Evolutionary conservation across 441 rosid genomes (phyloP), one percentile per base, ranked within the genome.

Genomic region (Geranium incanum): DNA sequence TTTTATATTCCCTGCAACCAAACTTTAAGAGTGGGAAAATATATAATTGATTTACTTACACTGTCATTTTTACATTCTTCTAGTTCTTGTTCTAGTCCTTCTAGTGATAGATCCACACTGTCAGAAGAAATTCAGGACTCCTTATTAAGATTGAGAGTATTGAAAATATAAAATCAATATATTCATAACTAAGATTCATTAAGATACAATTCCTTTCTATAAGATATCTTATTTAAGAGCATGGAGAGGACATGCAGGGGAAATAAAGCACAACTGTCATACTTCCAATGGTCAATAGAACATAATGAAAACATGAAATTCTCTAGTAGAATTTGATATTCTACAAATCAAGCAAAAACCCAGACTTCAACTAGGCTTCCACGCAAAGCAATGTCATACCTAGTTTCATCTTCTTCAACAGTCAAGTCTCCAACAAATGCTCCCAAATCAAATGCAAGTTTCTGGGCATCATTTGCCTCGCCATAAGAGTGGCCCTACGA

Each of bases 361-460:
- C 52, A 45, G 21, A 48, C 68, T 67, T 41, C 41, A 12, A 5
- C 9, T 13, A 67, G 70, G 33, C 41, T n/a, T 68, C 36, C 41
- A 64, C 5, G n/a, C 3, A 37, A 39, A 16, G 3, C 66, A 28
- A 9, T 48, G 75, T 16, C 52, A 45, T 77, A 94, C 98, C 97
- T 86, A 78, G 86, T 72, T 43, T 82, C 81, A 78, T 94, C 99
- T 16, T 90, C 97, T 76, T 92, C 97, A 74, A 88, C 78, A 67
- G 85, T 83, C 79, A 92, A 80, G 78, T 94, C 96, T 6, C 99
- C 97, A 18, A 94, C 97, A 84, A 84, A 90, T n/a, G 95, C 88
- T 68, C 87, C 97, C 71, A 95, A 83, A 79, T 89, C 91, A 75
- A 92, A 89, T 66, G 80, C 82, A 78, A 68, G 84, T 78, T 82